phyloP scores from a whole-genome alignment of 192 early-diverging fungal species.

The Backusella luteola region DNA sequence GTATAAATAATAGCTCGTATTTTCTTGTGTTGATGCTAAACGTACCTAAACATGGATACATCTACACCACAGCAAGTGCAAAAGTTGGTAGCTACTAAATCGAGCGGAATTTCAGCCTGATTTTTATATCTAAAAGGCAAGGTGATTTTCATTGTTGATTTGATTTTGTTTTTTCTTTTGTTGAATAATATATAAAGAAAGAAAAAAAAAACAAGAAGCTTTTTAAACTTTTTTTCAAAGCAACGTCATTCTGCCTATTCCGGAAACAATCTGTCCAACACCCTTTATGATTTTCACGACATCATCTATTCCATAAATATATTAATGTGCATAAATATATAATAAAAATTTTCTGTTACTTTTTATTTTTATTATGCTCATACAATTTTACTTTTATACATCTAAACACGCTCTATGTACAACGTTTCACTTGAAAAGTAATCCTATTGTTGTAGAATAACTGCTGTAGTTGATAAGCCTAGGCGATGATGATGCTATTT shows the following conservation, averaged over 20 bases:
- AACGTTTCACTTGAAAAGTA: neutral
- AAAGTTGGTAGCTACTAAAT: neutral
- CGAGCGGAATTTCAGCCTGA: neutral
- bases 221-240: neutral
- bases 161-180: neutral
- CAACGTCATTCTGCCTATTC: neutral
- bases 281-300: neutral
- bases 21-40: neutral
- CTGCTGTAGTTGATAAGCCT: neutral
- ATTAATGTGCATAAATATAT: neutral
- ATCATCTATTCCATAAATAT: neutral
- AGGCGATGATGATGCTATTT: neutral
- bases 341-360: neutral
- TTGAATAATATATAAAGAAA: neutral
- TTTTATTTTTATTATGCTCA: neutral
- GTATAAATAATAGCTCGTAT: neutral
- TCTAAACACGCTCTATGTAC: neutral
- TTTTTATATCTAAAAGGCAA: neutral
- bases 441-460: neutral
- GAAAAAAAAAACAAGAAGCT: neutral
- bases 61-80: neutral
- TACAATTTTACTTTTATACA: neutral
- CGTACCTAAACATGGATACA: conserved; percentile 5
- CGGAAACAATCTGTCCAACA: neutral
- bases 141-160: neutral